phyloP scores from a whole-genome alignment of 1,284 basidiomycete species.

The Ganoderma multipileum region DNA sequence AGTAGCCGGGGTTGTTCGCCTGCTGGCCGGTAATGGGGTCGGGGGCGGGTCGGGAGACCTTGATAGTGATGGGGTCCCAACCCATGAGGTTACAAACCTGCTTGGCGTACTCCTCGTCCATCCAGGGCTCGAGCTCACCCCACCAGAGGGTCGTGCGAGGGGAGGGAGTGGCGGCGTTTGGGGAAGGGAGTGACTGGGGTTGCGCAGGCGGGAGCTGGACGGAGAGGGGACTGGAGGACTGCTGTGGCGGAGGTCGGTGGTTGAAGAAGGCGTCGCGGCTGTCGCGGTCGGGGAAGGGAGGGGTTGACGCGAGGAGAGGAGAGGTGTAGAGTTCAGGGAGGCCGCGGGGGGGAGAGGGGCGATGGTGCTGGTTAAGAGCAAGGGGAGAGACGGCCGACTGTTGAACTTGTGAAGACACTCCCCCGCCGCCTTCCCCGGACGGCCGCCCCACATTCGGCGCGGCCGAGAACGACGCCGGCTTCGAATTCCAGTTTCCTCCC shows the following conservation, averaged over 20 bases:
- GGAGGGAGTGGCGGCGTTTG: constrained; percentile 32
- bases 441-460: constrained; percentile 30
- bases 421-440: constrained; percentile 28
- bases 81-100: constrained; percentile 82
- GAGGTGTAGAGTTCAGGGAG: constrained; percentile 39
- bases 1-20: constrained; percentile 84
- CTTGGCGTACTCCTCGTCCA: constrained; percentile 90
- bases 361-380: constrained; percentile 39
- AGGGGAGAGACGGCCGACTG: constrained; percentile 33
- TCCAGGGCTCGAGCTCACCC: constrained; percentile 88
- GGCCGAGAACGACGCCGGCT: constrained; percentile 31
- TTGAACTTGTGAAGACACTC: constrained; percentile 37
- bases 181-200: constrained; percentile 37
- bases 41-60: constrained; percentile 69
- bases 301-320: constrained; percentile 32
- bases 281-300: constrained; percentile 38
- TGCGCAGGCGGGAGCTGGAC: constrained; percentile 33
- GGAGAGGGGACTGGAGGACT: constrained; percentile 34
- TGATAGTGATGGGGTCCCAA: constrained; percentile 77
- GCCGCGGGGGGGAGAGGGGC: constrained; percentile 38
- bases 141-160: constrained; percentile 67
- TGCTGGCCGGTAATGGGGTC: constrained; percentile 67
- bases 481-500: constrained; percentile 31
- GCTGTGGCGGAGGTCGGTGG: constrained; percentile 35
- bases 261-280: constrained; percentile 36